Base-by-base conservation (phyloP, 768 basidiomycete genomes). In the Daedaleopsis sinensis region DNA sequence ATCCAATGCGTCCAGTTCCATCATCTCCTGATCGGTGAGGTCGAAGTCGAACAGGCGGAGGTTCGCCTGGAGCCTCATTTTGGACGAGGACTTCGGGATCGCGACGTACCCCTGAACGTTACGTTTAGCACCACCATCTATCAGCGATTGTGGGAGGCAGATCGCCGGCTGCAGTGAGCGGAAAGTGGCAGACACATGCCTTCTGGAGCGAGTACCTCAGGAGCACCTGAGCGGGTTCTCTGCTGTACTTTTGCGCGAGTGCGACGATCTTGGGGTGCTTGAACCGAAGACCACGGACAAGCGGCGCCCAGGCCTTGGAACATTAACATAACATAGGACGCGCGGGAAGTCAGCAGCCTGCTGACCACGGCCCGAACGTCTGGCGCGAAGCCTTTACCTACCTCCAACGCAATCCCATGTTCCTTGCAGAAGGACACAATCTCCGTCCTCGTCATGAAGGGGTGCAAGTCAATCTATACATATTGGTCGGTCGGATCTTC, bases 131-230 rank as follows among this genome's bases (percentile, higher is more conserved):
- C 18, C 10, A 42, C 39, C 18, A 11, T 18, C 47, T 49, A 49
- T 49, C 47, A 52, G 15, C 52, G 57, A 54, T 27, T 19, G 42
- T 19, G 24, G 15, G 21, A 37, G 35, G 52, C 1, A 54, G n/a
- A 18, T 35, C 6, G 37, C 19, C 52, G 52, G 35, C 35, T 42
- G 35, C 38, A 27, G n/a, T 21, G 27, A 27, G 21, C 19, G 12
- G 21, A 36, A n/a, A 27, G 24, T 32, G n/a, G 5, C 13, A 24
- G 23, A 19, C 52, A n/a, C 71, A 38, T 63, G 86, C 91, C 78
- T 90, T 88, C 72, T 94, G 90, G n/a, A 94, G 73, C 12, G 85
- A 87, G 71, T 86, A 92, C n/a, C 90, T 79, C 32, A 92, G 76
- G 42, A 91, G 76, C 51, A 93, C 75, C 65, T 84, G 82, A 67